Evolutionary conservation across 768 basidiomycete species (phyloP).

Genomic region (Phanerochaete sordida): DNA sequence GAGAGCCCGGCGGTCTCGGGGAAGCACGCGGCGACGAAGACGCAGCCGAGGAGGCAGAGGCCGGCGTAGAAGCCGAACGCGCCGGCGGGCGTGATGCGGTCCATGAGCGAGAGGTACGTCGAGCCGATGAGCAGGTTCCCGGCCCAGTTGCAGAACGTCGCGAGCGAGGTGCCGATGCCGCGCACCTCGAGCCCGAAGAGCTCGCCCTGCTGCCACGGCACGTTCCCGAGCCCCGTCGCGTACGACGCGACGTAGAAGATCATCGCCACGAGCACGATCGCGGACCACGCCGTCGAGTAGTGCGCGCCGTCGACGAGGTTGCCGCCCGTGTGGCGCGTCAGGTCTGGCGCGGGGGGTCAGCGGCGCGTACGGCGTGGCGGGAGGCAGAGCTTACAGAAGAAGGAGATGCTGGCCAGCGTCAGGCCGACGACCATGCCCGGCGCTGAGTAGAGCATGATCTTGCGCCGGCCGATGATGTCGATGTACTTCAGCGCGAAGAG

Average conservation of each 20-base stretch:
- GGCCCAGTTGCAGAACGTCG: conserved; percentile 77
- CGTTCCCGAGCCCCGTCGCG: conserved; percentile 74
- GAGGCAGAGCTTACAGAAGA: conserved; percentile 49
- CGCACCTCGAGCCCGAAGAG: conserved; percentile 78
- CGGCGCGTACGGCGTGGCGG: not conserved
- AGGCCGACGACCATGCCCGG: conserved; percentile 73
- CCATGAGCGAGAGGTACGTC: conserved; percentile 80
- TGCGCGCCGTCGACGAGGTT: conserved; percentile 53
- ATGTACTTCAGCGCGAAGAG: conserved; percentile 73
- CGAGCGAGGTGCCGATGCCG: conserved; percentile 72
- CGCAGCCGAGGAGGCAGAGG: conserved; percentile 62
- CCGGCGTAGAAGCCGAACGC: conserved; percentile 79
- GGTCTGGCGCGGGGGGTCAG: conserved; percentile 31
- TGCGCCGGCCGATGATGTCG: conserved; percentile 65
- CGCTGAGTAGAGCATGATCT: conserved; percentile 66
- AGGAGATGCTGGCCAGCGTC: conserved; percentile 58
- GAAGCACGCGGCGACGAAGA: conserved; percentile 69
- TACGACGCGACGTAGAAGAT: conserved; percentile 81
- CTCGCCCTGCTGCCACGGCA: conserved; percentile 88
- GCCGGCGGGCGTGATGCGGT: conserved; percentile 65
- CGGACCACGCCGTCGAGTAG: conserved; percentile 62
- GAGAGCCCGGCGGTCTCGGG: conserved; percentile 78
- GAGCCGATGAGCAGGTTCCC: conserved; percentile 73
- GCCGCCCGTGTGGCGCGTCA: conserved; percentile 60
- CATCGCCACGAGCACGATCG: conserved; percentile 74